Evolutionary conservation across 1,284 basidiomycete genomes (phyloP).

Genomic region (Rhodotorula sp.): DNA sequence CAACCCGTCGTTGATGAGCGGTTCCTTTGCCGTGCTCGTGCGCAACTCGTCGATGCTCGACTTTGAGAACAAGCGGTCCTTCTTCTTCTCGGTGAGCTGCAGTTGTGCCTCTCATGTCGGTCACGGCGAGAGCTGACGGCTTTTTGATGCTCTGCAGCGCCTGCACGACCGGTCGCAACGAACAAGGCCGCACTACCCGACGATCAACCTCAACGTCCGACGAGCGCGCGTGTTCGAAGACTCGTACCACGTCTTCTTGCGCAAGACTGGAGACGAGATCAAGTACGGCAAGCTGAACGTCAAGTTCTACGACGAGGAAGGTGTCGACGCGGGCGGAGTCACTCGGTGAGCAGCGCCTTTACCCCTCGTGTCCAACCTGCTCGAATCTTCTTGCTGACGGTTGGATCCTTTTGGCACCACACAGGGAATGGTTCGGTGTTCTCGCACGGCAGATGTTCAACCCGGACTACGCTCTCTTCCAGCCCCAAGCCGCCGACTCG

Average conservation of each 20-base stretch:
- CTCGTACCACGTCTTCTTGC: conserved; percentile 86
- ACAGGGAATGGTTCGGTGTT: conserved; percentile 64
- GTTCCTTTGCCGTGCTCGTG: conserved; percentile 93
- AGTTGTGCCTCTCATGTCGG: too few species aligned
- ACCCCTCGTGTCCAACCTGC: neutral
- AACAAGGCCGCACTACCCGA: conserved; percentile 63
- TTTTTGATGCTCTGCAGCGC: conserved; percentile 62
- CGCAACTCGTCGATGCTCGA: conserved; percentile 95
- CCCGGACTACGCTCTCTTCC: conserved; percentile 97
- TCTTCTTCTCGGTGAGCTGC: conserved; percentile 12
- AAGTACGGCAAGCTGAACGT: conserved; percentile 97
- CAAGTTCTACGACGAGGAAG: conserved; percentile 95
- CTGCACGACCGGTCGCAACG: conserved; percentile 76
- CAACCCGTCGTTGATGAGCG: conserved; percentile 92
- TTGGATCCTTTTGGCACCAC: neutral
- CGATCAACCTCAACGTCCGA: conserved; percentile 87
- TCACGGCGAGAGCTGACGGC: neutral
- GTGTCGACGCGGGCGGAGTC: conserved; percentile 96
- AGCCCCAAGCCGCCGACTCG: conserved; percentile 72
- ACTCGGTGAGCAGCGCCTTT: conserved; percentile 53
- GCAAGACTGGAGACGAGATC: conserved; percentile 91
- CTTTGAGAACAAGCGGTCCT: conserved; percentile 93
- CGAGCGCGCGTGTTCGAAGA: conserved; percentile 89
- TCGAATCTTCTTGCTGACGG: neutral
- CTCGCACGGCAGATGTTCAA: conserved; percentile 99